These are phyloP conservation scores for Camelina laxa DNA, from an alignment of 345 rosid genomes.

Conservation along the genomic window DNA sequence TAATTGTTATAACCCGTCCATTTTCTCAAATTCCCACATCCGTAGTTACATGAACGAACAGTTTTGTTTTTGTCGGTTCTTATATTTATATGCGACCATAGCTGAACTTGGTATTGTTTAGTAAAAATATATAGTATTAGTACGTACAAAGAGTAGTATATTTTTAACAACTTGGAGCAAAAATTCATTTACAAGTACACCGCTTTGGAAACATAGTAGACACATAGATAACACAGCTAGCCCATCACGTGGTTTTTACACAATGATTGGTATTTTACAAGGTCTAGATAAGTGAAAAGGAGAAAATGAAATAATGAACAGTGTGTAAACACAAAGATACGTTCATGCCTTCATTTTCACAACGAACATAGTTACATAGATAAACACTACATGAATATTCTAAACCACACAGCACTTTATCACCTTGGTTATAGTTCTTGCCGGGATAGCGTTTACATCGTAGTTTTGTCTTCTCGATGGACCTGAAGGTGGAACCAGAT, in stretches of 20 bases:
- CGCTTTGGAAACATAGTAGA: not conserved
- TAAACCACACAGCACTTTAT: not conserved
- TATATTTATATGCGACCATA: not conserved
- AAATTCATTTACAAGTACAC: not conserved
- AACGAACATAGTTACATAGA: not conserved
- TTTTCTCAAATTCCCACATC: not conserved
- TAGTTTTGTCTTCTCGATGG: conserved; percentile 41
- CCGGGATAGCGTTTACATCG: not conserved
- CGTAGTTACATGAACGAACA: not conserved
- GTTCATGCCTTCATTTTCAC: conserved; percentile 39
- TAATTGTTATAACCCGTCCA: not conserved
- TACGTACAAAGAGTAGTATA: not conserved
- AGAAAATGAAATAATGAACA: conserved; percentile 39
- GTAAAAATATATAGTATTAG: not conserved
- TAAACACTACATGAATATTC: not conserved
- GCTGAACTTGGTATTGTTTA: not conserved
- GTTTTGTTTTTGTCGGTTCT: not conserved
- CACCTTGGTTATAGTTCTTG: conserved; percentile 1
- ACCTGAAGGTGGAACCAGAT: conserved; percentile 36
- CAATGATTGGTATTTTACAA: not conserved
- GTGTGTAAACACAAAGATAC: not conserved
- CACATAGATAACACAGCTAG: not conserved
- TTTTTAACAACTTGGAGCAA: not conserved
- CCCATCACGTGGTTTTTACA: not conserved
- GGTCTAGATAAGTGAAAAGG: not conserved